Evolutionary conservation across 73 alveolate genomes (phyloP), one percentile per base, ranked within the genome.

Genomic region (Tetrahymena borealis): DNA sequence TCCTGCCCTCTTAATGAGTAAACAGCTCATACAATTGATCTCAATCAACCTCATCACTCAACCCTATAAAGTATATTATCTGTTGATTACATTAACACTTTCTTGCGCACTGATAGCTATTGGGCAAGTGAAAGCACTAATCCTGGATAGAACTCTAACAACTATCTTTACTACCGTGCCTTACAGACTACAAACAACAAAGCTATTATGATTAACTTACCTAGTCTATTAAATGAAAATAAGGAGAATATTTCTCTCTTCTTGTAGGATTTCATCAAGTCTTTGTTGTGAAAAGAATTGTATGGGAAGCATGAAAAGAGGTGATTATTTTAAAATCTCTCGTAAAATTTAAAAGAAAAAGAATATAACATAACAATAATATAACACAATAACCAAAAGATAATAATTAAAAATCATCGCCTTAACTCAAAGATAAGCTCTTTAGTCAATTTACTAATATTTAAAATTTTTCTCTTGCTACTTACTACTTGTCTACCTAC

Each of bases 71-170:
- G 37, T 60, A 60, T 24, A 4, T 60, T 60, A 60, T 60, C 85
- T n/a, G 28, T 60, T 60, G 85, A 60, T n/a, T 60, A 60, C 31
- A 60, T 60, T 24, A 60, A 60, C 11, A 60, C 85, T 20, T 60
- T 60, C 85, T 60, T 60, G 28, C 85, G 28, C 35, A 24, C 85
- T 6, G 85, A 60, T 60, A 60, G 28, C 28, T 60, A 60, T 60
- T 60, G 85, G 85, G 85, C 85, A 60, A 60, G 85, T 60, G 85
- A 60, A 60, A 60, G 85, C 37, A 60, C 85, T n/a, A 60, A 60
- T 28, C 85, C 85, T 18, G 85, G 85, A 60, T 60, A 24, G 28
- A 60, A 60, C 85, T 60, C 85, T 60, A 60, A 60, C 85, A 60
- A 60, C 28, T 60, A 60, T 60, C 85, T 60, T 20, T 60, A 60